These are phyloP conservation scores for Agastache rugosa DNA, from an alignment of 257 asterid genomes.

Conservation along the genomic window DNA sequence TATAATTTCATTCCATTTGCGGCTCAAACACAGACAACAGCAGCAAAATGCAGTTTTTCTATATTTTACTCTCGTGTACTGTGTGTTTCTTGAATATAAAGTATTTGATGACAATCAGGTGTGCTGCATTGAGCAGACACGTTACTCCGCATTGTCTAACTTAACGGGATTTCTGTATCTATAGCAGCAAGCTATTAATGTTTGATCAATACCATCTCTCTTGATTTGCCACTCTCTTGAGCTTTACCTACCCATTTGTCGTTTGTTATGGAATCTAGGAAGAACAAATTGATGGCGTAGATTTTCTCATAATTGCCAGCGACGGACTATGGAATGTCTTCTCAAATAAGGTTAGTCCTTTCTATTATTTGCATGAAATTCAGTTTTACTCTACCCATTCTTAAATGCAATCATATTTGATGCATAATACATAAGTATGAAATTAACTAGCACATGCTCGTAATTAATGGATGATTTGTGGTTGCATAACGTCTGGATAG, in stretches of 20 bases:
- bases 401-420: neutral
- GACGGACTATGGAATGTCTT: constrained; percentile 89
- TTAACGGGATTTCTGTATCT: neutral
- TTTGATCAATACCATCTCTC: neutral
- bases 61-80: neutral
- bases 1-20: neutral
- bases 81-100: constrained; percentile 1
- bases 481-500: too few relatives aligned
- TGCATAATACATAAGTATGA: neutral
- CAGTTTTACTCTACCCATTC: neutral
- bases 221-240: constrained; percentile 6
- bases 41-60: neutral
- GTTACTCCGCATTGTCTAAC: neutral
- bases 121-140: neutral
- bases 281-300: constrained; percentile 69
- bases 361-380: neutral
- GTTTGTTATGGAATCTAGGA: constrained; percentile 46
- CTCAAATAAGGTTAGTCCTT: constrained; percentile 65
- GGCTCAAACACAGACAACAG: neutral
- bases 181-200: neutral
- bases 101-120: neutral
- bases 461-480: too few relatives aligned
- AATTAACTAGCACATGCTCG: neutral
- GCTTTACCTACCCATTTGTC: neutral
- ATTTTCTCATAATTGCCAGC: constrained; percentile 76